Conservation (phyloP, 805 yeast genomes). For the Tetrapisispora namnaoensis region DNA sequence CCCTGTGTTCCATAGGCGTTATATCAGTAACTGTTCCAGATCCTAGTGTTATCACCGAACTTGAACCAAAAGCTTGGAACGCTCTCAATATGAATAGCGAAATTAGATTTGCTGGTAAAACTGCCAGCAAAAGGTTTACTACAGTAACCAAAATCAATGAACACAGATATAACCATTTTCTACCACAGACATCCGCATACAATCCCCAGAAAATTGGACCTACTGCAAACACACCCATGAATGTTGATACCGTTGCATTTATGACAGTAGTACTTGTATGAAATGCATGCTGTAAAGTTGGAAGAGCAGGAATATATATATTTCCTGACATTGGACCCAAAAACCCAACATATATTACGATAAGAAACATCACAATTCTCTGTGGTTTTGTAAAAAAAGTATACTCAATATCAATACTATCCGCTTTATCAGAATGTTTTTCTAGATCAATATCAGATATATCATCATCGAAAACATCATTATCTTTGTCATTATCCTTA, state of each 20-base stretch:
- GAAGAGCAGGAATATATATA: slow-evolving; percentile 46
- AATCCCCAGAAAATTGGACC: slow-evolving; percentile 50
- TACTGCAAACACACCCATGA: slow-evolving; percentile 46
- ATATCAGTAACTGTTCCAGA: slow-evolving; percentile 85
- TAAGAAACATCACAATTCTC: slow-evolving; percentile 26
- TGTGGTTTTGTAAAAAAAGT: slow-evolving; percentile 25
- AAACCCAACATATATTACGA: slow-evolving; percentile 42
- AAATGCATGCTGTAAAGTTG: slow-evolving; percentile 35
- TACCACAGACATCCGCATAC: slow-evolving; percentile 46
- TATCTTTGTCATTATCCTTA: neutral
- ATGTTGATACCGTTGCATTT: slow-evolving; percentile 48
- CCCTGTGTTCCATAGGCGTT: slow-evolving; percentile 56
- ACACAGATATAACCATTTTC: slow-evolving; percentile 53
- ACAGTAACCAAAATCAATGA: slow-evolving; percentile 50
- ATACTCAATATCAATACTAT: slow-evolving; percentile 1
- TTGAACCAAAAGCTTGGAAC: slow-evolving; percentile 76
- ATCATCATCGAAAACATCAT: neutral
- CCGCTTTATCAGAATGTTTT: neutral
- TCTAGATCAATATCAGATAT: neutral
- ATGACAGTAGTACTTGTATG: slow-evolving; percentile 34
- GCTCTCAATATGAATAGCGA: slow-evolving; percentile 56
- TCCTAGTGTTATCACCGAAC: slow-evolving; percentile 82
- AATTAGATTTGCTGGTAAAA: slow-evolving; percentile 52
- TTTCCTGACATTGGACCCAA: slow-evolving; percentile 50
- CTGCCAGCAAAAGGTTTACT: slow-evolving; percentile 57